Base-by-base conservation (phyloP, 2,329 filamentous ascomycete genomes). In the Pseudogymnoascus sp. region DNA sequence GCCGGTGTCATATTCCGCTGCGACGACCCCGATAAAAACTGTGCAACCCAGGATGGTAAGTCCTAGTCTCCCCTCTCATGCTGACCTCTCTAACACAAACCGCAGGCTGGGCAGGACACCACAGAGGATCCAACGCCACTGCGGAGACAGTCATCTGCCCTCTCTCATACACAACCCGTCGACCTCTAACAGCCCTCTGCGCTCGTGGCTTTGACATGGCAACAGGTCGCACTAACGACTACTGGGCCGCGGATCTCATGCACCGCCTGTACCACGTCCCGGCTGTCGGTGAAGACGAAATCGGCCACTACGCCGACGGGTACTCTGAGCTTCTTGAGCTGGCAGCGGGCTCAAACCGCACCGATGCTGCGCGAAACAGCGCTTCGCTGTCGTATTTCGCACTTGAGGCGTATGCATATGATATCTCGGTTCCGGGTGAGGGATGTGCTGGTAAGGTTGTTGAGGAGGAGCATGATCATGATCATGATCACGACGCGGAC, bases 91-190 rank as follows among this genome's bases (percentile, higher is more conserved):
- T 44, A 28, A 42, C 31, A 62, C 44, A 62, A 61, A 60, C 11
- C 25, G 60, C 42, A 88, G 85, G 77, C 61, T 89, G 82, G 81
- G 87, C 78, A 53, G 87, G 87, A 35, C 86, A 90, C 76, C 88
- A 82, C 82, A 83, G 87, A 62, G 86, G 86, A 47, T 70, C 73
- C 25, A 89, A 89, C 65, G 86, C 80, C 2, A 84, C 85, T 2
- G 74, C 78, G 0, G 86, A 90, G 73, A 90, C 86, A 1, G 87
- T 89, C 67, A 89, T 90, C 73, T 90, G 87, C 74, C 79, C 80
- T 4, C 76, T 82, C 1, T 88, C 85, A 1, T 90, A 84, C 73
- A 70, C 75, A 38, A 79, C 78, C 56, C 83, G 86, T 59, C 80
- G 79, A 37, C 80, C 79, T 18, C 80, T 90, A 6, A 77, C 80